Evolutionary conservation across 192 early-diverging fungal species (phyloP).

Genomic region (Spizellomyces punctatus): DNA sequence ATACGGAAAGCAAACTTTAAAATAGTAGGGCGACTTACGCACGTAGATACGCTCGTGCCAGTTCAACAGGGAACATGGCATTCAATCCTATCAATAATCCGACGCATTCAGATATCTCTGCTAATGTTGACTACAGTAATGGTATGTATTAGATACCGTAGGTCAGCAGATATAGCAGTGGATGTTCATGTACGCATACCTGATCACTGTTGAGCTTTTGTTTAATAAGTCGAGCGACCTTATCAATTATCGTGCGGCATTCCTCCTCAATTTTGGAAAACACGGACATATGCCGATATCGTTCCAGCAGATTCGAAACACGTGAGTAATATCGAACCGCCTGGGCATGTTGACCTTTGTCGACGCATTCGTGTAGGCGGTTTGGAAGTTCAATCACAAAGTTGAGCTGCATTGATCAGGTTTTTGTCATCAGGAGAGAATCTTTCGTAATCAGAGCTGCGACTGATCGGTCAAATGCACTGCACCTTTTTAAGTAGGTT

Average conservation of each 20-base stretch:
- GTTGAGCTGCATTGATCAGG: conserved; percentile 58
- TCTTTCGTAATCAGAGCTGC: not conserved
- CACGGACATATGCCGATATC: conserved; percentile 74
- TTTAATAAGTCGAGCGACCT: conserved; percentile 65
- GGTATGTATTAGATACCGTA: conserved; percentile 4
- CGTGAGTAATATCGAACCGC: conserved; percentile 78
- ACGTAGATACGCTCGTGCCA: conserved; percentile 35
- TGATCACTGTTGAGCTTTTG: conserved; percentile 45
- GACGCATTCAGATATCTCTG: conserved; percentile 55
- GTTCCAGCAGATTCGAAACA: conserved; percentile 70
- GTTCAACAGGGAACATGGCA: conserved; percentile 23
- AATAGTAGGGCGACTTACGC: not conserved
- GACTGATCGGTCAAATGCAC: not conserved
- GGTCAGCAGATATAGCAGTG: not conserved
- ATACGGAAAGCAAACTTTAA: too few relatives aligned
- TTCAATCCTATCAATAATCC: conserved; percentile 37
- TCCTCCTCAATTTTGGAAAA: conserved; percentile 82
- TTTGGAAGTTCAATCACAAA: conserved; percentile 87
- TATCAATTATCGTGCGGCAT: conserved; percentile 76
- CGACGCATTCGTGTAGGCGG: conserved; percentile 64
- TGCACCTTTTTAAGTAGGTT: conserved; percentile 68
- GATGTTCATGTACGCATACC: conserved; percentile 9
- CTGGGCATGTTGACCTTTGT: conserved; percentile 62
- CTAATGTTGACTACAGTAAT: conserved; percentile 38
- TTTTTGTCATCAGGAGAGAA: not conserved